Base-by-base conservation (phyloP, 148 eudicot genomes). In the Chenopodium berlandieri region DNA sequence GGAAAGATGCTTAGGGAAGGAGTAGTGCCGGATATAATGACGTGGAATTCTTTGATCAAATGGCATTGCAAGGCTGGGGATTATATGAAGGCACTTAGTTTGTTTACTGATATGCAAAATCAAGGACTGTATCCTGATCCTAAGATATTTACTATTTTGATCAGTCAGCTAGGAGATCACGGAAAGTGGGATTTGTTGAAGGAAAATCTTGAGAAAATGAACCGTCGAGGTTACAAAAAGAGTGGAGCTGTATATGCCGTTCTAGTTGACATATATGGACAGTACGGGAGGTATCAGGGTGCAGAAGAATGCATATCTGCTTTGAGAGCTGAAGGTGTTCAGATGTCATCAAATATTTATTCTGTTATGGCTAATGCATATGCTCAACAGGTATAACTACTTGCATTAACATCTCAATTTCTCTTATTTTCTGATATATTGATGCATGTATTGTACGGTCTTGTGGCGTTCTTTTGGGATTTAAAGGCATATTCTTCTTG, bases 101-200 rank as follows among this genome's bases (percentile, higher is more conserved):
- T 94, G 86, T 89, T 94, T 80, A 86, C 79, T 54, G 88, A 86
- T 78, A 93, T 95, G 98, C 98, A 91, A 81, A 92, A 90, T 80
- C 87, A 91, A 84, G 98, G 98, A 37, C 73, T 92, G 76, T 95
- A 92, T 89, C 97, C 98, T 71, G 98, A 95, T 88, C 97, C 94
- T 40, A 92, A 91, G 82, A 92, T 93, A 23, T 93, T 95, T 76
- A 32, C 86, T 60, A 82, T 86, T 23, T 82, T 91, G 84, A 93
- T 95, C 74, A 90, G 90, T 67, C 84, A 89, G 78, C 80, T 95
- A 70, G 97, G 91, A 63, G 96, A 89, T 78, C 88, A 86, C 76
- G 98, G 98, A 63, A 83, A 92, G 75, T 93, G 98, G 98, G 94
- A 87, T 76, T 82, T 82, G 62, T 86, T 95, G 79, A 87, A 86